Evolutionary conservation across 1,139 yeast genomes (phyloP).

Genomic region (Candida albicans): DNA sequence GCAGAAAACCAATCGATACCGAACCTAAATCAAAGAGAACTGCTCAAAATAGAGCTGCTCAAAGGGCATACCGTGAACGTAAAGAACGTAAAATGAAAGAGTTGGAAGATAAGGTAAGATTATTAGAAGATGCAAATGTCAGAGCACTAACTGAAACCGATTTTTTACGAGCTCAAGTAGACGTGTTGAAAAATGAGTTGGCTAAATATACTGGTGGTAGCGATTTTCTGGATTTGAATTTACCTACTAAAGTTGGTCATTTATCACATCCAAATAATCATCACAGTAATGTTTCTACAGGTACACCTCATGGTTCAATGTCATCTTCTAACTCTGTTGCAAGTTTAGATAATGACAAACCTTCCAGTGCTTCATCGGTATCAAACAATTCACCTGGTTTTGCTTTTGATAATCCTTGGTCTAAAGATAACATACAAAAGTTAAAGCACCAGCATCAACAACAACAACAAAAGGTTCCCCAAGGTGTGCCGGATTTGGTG

Average conservation of each 20-base stretch:
- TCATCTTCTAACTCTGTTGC: slow-evolving; percentile 17
- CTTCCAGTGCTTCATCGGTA: slow-evolving; percentile 23
- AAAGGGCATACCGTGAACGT: slow-evolving; percentile 92
- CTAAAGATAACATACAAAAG: slow-evolving; percentile 23
- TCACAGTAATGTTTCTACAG: slow-evolving; percentile 10
- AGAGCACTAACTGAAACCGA: slow-evolving; percentile 68
- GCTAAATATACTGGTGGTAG: slow-evolving; percentile 62
- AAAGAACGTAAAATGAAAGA: slow-evolving; percentile 87
- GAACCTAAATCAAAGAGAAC: slow-evolving; percentile 87
- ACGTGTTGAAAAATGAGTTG: slow-evolving; percentile 70
- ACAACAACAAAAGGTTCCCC: slow-evolving; percentile 6
- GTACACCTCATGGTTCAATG: slow-evolving; percentile 12
- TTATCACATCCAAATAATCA: slow-evolving; percentile 26
- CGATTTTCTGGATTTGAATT: slow-evolving; percentile 36
- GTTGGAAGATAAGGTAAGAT: slow-evolving; percentile 72
- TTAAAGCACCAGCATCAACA: slow-evolving; percentile 11
- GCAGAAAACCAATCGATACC: slow-evolving; percentile 71
- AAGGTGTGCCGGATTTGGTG: slow-evolving; percentile 36
- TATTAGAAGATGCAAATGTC: slow-evolving; percentile 68
- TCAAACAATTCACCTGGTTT: slow-evolving; percentile 17
- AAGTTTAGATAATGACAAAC: slow-evolving; percentile 15
- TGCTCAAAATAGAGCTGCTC: slow-evolving; percentile 97
- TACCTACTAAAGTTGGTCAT: slow-evolving; percentile 37
- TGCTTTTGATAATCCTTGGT: slow-evolving; percentile 39
- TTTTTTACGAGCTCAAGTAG: slow-evolving; percentile 73